phyloP scores from a whole-genome alignment of 2,329 filamentous ascomycete species.

The Phyllosticta citriasiana region DNA sequence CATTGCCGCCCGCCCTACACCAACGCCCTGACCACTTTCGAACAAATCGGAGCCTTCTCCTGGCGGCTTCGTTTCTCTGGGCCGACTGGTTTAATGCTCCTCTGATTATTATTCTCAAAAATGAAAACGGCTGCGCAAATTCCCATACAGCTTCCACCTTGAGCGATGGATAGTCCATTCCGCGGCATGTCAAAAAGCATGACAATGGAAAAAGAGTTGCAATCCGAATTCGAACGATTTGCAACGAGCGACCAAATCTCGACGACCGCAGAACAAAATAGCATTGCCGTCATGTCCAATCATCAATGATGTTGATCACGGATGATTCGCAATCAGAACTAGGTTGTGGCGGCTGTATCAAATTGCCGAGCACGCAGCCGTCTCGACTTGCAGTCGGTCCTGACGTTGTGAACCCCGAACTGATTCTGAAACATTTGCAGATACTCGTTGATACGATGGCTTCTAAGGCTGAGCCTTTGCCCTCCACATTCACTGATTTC shows the following conservation, averaged over 20 bases:
- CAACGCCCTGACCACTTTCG: too few species aligned
- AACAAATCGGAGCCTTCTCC: too few species aligned
- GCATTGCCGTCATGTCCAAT: neutral
- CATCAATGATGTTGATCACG: neutral
- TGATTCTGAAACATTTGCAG: neutral
- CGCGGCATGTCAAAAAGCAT: too few species aligned
- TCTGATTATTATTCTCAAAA: too few species aligned
- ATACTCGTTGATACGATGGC: neutral
- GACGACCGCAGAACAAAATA: neutral
- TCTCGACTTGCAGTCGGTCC: neutral
- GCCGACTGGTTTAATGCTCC: too few species aligned
- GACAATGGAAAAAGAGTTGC: neutral
- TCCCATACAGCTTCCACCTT: too few species aligned
- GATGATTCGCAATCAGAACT: neutral
- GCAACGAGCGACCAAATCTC: neutral
- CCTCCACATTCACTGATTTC: neutral
- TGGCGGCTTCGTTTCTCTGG: too few species aligned
- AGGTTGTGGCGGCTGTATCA: neutral
- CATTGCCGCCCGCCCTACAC: too few species aligned
- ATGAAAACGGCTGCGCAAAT: too few species aligned
- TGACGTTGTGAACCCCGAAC: neutral
- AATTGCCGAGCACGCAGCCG: neutral
- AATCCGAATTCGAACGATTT: neutral
- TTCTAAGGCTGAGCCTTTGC: neutral
- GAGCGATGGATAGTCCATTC: too few species aligned